Evolutionary conservation across 208 protist genomes (phyloP), one percentile per base, ranked within the genome.

Genomic region (Leishmania guyanensis): DNA sequence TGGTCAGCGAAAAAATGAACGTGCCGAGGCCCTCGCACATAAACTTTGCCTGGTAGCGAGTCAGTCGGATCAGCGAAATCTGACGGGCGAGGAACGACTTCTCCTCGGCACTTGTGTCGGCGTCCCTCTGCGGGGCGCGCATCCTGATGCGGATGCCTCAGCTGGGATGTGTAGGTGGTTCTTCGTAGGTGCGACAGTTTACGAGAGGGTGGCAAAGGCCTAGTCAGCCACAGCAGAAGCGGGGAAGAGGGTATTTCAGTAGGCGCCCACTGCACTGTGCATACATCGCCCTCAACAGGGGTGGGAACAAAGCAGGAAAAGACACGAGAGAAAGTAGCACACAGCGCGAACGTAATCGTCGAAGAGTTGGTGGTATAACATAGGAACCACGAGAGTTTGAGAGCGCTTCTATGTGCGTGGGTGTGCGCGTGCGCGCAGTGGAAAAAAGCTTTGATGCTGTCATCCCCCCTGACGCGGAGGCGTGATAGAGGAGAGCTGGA

Each of bases 1-100:
- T 91, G 36, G 91, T 95, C 82, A 94, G 80, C 66, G 93, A 73
- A 70, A 94, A 93, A 62, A 96, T 85, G 80, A 96, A 95, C 20
- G 91, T 92, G 76, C 93, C 93, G 56, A 95, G 82, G 48, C 88
- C 90, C 79, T 96, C 91, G 71, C 86, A 90, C 16, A 96, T 54
- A 77, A 91, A 90, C 46, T 88, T 90, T 5, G 88, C 86, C 80
- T 95, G 91, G 65, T 90, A 92, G 71, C 84, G 75, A 16, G 87
- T 90, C 64, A 96, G 83, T 16, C 84, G 84, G 53, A 92, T 77
- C 5, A 95, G 66, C 0, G 89, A 89, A 36, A 96, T 81, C 73
- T 86, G 89, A 33, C 89, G 85, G 16, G 88, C 87, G 29, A 94
- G 84, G 60, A 86, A 92, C n/a, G 84, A 84, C 83, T 78, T 81